phyloP scores from a whole-genome alignment of 2,329 filamentous ascomycete genomes.

The Helicocarpus griseus region DNA sequence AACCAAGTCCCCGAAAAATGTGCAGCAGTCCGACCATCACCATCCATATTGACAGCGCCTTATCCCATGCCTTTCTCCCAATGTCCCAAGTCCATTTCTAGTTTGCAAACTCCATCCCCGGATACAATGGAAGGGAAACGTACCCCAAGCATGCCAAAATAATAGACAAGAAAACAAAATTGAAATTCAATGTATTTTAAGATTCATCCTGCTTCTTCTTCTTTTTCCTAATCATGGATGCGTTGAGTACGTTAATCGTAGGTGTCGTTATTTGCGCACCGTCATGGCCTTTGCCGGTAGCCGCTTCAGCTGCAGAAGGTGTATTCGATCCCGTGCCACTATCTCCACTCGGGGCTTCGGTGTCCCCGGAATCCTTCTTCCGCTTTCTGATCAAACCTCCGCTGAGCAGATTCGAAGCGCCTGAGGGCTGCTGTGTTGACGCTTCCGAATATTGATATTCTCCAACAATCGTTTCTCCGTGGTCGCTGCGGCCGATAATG shows the following conservation, averaged over 20 bases:
- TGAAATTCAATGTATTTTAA: background rate
- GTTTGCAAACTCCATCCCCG: too few species aligned
- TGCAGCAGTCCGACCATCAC: too few species aligned
- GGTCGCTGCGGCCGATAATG: conserved; percentile 26
- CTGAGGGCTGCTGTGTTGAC: background rate
- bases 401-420: conserved; percentile 19
- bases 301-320: background rate
- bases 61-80: too few species aligned
- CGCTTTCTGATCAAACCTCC: conserved; percentile 29
- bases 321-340: background rate
- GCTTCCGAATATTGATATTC: conserved; percentile 5
- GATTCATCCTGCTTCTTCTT: conserved; percentile 26
- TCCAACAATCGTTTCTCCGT: conserved; percentile 28
- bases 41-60: too few species aligned
- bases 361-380: conserved; percentile 21
- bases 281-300: background rate
- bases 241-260: conserved; percentile 30
- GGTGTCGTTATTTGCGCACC: conserved; percentile 7
- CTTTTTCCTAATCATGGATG: conserved; percentile 30
- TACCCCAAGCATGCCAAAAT: background rate
- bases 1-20: too few species aligned
- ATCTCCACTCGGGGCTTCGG: conserved; percentile 1
- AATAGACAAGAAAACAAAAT: background rate
- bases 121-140: background rate
- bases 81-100: too few species aligned